These are phyloP conservation scores for Akanthomyces lecanii DNA, from an alignment of 2,329 filamentous ascomycete species.

Conservation along the genomic window DNA sequence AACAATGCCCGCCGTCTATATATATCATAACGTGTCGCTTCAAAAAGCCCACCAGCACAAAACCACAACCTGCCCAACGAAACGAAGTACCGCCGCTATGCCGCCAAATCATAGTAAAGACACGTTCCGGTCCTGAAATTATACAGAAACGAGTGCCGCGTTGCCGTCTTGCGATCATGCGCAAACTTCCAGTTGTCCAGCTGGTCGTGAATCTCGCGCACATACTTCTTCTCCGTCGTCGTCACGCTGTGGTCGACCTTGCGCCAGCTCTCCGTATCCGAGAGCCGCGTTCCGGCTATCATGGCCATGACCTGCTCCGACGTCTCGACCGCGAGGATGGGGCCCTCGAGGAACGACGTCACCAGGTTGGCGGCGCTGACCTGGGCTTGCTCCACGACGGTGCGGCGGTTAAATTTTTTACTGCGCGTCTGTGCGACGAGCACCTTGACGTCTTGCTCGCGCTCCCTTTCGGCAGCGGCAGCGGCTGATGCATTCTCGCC, in stretches of 20 bases:
- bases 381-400: slow-evolving; percentile 78
- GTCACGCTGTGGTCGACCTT: slow-evolving; percentile 73
- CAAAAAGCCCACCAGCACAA: neutral
- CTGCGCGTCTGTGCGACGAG: slow-evolving; percentile 75
- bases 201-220: slow-evolving; percentile 76
- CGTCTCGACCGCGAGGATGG: slow-evolving; percentile 83
- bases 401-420: slow-evolving; percentile 87
- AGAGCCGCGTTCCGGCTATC: slow-evolving; percentile 69
- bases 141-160: slow-evolving; percentile 79
- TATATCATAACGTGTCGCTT: neutral
- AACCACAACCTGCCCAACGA: no score
- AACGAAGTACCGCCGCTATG: neutral
- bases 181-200: slow-evolving; percentile 58
- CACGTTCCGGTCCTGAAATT: slow-evolving; percentile 83
- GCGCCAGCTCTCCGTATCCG: slow-evolving; percentile 80
- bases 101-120: slow-evolving; percentile 73
- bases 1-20: neutral
- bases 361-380: slow-evolving; percentile 57
- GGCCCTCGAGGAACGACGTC: slow-evolving; percentile 68
- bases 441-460: slow-evolving; percentile 75
- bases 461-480: slow-evolving; percentile 29
- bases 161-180: slow-evolving; percentile 51
- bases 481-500: slow-evolving; percentile 27
- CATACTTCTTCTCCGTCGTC: slow-evolving; percentile 73
- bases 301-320: slow-evolving; percentile 77